Base-by-base conservation (phyloP, 2,329 filamentous ascomycete genomes). In the Monosporascus ibericus region DNA sequence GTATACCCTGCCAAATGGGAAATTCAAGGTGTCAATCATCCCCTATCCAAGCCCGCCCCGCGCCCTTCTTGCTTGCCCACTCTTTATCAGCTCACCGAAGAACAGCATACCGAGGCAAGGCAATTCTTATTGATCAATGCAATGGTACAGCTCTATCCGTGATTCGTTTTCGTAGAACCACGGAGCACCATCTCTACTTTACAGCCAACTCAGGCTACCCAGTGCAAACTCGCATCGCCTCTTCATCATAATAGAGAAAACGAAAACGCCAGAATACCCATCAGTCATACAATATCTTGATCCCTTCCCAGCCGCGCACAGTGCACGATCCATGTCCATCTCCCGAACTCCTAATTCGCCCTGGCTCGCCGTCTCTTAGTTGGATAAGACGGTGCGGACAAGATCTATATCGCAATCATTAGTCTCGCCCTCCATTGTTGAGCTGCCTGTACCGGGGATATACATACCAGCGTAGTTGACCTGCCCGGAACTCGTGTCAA, bases 401-500 rank as follows among this genome's bases (percentile, higher is more conserved):
- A 94, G 86, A 57, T 94, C 88, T 90, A 61, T 49, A 44, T 34
- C 18, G 48, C 48, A 54, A 15, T 24, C 25, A 15, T 62, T 49
- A 59, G 59, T 36, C 18, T 15, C 36, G 18, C 11, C 14, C 24
- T 25, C 47, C 18, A 8, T 37, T 22, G 37, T 22, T n/a, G 24
- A 27, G 15, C 7, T 14, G 11, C 11, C 3, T 34, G 5, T 14
- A 34, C 5, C 30, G 30, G 30, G 11, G 30, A 9, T 50, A 37
- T 27, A 48, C 85, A 59, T 78, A 94, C 90, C 91, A 60, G 88
- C 92, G 73, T 99, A 99, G 78, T 97, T 96, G 73, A 99, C 90
- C 81, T 97, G 92, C 63, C 92, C 92, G 52, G 87, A 92, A 74
- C 87, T 94, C 56, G 92, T 95, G 70, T 99, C 94, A 60, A 97